Evolutionary conservation across 2,329 filamentous ascomycete genomes (phyloP).

Genomic region (Fonsecaea pugnacius): DNA sequence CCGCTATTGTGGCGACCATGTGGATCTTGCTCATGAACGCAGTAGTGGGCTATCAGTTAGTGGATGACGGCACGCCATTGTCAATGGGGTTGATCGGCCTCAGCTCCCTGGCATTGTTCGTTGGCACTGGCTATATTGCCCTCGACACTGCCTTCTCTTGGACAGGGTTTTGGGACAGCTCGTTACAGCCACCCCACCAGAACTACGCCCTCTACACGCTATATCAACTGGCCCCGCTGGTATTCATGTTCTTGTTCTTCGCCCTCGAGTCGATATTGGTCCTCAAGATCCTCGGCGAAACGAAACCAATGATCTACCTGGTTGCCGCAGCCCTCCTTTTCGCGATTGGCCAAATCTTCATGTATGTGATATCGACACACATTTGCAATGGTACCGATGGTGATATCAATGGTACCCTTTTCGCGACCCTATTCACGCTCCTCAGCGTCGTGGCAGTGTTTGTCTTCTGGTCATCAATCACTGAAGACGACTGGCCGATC

Average conservation of each 20-base stretch:
- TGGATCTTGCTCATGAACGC: conserved; percentile 95
- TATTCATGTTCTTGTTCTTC: conserved; percentile 89
- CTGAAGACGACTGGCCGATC: conserved; percentile 94
- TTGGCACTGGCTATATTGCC: conserved; percentile 93
- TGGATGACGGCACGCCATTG: conserved; percentile 88
- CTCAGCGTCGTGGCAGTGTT: conserved; percentile 81
- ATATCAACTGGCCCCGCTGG: conserved; percentile 84
- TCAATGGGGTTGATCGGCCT: conserved; percentile 75
- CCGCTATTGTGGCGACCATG: conserved; percentile 80
- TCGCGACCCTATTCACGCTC: conserved; percentile 90
- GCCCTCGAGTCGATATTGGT: conserved; percentile 83
- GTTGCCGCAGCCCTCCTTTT: conserved; percentile 76
- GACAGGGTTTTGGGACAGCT: conserved; percentile 76
- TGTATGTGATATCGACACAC: conserved; percentile 88
- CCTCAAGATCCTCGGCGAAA: conserved; percentile 81
- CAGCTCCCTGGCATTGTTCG: conserved; percentile 74
- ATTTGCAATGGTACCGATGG: conserved; percentile 82
- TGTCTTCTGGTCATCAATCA: conserved; percentile 99
- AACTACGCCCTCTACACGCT: conserved; percentile 89
- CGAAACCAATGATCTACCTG: conserved; percentile 89
- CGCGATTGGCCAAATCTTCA: conserved; percentile 91
- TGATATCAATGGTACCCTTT: conserved; percentile 90
- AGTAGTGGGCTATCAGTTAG: conserved; percentile 85
- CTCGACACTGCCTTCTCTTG: conserved; percentile 89
- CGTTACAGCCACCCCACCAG: conserved; percentile 64